phyloP scores from a whole-genome alignment of 306 rosid genomes.

The Hippophae tibetana region DNA sequence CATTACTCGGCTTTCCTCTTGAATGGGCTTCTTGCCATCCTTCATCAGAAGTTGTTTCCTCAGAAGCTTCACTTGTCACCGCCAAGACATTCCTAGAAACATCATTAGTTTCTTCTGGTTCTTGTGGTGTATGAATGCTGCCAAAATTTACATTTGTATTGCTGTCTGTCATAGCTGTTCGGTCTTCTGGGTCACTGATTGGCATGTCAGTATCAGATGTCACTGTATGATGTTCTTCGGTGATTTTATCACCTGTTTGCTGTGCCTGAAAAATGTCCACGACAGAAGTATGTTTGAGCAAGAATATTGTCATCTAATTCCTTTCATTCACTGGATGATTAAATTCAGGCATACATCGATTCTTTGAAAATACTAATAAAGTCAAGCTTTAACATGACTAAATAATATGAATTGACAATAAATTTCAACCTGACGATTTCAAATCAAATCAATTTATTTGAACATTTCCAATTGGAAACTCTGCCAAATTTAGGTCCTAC shows the following conservation, averaged over 20 bases:
- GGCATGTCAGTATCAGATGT: conserved; percentile 27
- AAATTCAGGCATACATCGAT: too few species aligned
- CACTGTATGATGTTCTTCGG: conserved; percentile 30
- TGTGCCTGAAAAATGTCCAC: conserved; percentile 33
- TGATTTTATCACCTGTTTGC: conserved; percentile 37
- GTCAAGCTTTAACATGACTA: too few species aligned
- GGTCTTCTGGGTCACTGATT: conserved; percentile 29
- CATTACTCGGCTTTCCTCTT: conserved; percentile 57
- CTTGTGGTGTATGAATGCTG: conserved; percentile 23
- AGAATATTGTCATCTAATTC: too few species aligned
- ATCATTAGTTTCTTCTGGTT: conserved; percentile 32
- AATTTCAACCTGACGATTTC: too few species aligned
- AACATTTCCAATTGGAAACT: too few species aligned
- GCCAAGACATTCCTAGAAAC: conserved; percentile 17
- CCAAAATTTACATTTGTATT: conserved; percentile 12
- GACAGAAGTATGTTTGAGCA: too few species aligned
- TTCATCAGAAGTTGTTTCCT: conserved; percentile 61
- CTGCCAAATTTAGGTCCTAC: too few species aligned
- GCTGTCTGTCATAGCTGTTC: background rate
- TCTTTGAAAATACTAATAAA: too few species aligned
- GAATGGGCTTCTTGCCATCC: conserved; percentile 97
- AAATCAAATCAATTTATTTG: too few species aligned
- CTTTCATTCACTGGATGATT: too few species aligned
- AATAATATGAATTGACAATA: too few species aligned
- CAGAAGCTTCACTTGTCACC: conserved; percentile 32